Evolutionary conservation across 192 early-diverging fungal species (phyloP), one percentile per base, ranked within the genome.

Genomic region (Coemansia asiatica): DNA sequence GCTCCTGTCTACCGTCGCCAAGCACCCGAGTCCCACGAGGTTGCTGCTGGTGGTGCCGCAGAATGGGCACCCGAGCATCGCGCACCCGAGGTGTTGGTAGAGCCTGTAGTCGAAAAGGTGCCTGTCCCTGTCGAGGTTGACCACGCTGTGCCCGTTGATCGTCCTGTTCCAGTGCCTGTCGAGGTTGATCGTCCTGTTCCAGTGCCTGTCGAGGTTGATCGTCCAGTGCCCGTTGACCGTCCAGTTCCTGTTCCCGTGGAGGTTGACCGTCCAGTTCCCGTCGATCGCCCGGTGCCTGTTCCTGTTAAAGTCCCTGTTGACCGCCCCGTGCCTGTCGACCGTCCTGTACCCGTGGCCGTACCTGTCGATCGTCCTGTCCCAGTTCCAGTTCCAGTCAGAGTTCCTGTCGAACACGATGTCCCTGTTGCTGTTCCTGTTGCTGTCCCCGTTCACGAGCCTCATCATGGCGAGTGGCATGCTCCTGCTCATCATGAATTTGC

Each of bases 181-280:
- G 56, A 58, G 56, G 56, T 58, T 58, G 56, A 58, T 31, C 56
- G 29, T 31, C 56, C 56, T 0, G 56, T 58, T 38, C 56, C 56
- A 4, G 56, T 38, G 10, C 56, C 56, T 29, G 35, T 58, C 56
- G 56, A 58, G 56, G 56, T 58, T 58, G 56, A 58, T 31, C 56
- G 29, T 31, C 56, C 56, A n/a, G 56, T 58, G 28, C 31, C 56
- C 16, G 56, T 58, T 18, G 56, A 58, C 35, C 56, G 56, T 36
- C 56, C 56, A 4, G 53, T 55, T 5, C 53, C 53, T 21, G 56
- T 58, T 18, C 56, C 56, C 33, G 56, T 58, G 3, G 56, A 58
- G 56, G 56, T 58, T 38, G 56, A 58, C 31, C 29, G 35, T 0
- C 31, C 29, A 5, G 56, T 58, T 13, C 56, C 56, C 22, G 56